Base-by-base conservation (phyloP, 1,284 basidiomycete species). In the Ceratobasidium sp. region DNA sequence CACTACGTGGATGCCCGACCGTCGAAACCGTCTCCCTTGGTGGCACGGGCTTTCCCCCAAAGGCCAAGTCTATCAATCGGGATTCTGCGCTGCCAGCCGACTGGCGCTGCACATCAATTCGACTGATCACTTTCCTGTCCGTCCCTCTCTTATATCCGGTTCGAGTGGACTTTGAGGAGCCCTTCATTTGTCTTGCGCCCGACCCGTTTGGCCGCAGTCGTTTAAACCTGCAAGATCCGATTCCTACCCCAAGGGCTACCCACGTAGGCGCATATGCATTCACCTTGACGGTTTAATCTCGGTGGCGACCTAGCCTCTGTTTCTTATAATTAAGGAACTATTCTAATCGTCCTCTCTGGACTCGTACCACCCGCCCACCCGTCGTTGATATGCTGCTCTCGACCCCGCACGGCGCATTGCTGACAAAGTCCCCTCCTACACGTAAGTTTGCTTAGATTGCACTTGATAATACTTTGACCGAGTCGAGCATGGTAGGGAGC, bases 401-500 rank as follows among this genome's bases (percentile, higher is more conserved):
- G 22, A 65, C 63, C 46, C 63, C 63, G 46, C 46, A 65, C 29
- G 63, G 63, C 34, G 22, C 63, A 19, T 14, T 46, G 48, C 63
- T 49, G 29, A 48, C 43, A n/a, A 41, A 48, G 29, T 65, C 63
- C 4, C 63, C 51, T 8, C 24, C 63, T 48, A 48, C 41, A 29
- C 63, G 63, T 65, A 37, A 65, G 63, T 49, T 29, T 31, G 5
- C 37, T 31, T 53, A 7, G 48, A 24, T 49, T 31, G n/a, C 22
- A 59, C 34, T 37, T 49, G 29, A 6, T 34, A 19, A 11, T 46
- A 22, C 4, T 11, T 43, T 27, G 27, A 63, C 7, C 80, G 82
- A 8, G 69, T 82, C n/a, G 79, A 80, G 49, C 6, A 37, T 53
- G 8, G 51, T 31, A 77, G 76, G 53, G 79, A 79, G 64, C 59